Evolutionary conservation across 768 basidiomycete species (phyloP).

Genomic region (Russula griseocarnosa): DNA sequence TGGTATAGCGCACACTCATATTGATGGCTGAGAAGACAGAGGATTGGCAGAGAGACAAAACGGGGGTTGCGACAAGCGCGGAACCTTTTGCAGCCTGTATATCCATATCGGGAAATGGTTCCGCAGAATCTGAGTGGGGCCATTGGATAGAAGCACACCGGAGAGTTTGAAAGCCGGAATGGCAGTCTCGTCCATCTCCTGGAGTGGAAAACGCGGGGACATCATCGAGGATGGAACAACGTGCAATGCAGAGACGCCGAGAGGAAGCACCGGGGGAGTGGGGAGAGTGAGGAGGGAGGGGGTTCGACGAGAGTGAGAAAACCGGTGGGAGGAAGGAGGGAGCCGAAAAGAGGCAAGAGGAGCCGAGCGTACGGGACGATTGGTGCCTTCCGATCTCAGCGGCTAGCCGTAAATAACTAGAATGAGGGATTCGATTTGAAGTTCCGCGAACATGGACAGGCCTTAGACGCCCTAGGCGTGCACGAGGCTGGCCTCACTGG

Average conservation of each 20-base stretch:
- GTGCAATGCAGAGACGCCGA: conserved; percentile 20
- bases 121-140: conserved; percentile 22
- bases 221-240: conserved; percentile 11
- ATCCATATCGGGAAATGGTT: conserved; percentile 27
- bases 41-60: conserved; percentile 23
- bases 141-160: conserved; percentile 11
- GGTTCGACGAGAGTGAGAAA: conserved; percentile 4
- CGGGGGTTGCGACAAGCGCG: conserved; percentile 29
- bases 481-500: conserved; percentile 22
- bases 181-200: not conserved
- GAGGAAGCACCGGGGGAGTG: not conserved
- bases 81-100: conserved; percentile 21
- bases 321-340: conserved; percentile 5
- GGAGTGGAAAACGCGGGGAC: not conserved
- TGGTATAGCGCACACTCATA: conserved; percentile 18
- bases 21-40: conserved; percentile 19
- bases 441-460: conserved; percentile 21
- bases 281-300: not conserved
- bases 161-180: conserved; percentile 24
- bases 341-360: conserved; percentile 12
- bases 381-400: conserved; percentile 30
- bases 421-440: conserved; percentile 17
- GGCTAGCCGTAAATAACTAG: conserved; percentile 29
- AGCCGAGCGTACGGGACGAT: conserved; percentile 20
- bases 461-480: conserved; percentile 11